Evolutionary conservation across 1,284 basidiomycete species (phyloP).

Genomic region (Quambalaria eucalypti): DNA sequence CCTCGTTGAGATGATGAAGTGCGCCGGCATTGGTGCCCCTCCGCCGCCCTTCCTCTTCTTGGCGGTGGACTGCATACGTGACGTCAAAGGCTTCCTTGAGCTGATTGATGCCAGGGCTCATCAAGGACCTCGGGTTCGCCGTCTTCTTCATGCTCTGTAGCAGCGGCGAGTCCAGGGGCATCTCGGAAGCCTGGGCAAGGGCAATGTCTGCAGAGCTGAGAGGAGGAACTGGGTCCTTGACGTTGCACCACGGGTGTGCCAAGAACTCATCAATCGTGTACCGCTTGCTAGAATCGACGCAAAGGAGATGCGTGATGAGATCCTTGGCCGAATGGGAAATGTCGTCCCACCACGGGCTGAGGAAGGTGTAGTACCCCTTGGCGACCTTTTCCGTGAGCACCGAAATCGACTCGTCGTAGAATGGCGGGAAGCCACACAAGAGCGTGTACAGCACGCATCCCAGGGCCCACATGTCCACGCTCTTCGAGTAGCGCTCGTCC

Average conservation of each 20-base stretch:
- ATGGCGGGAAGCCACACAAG: slow-evolving; percentile 94
- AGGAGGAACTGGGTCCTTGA: slow-evolving; percentile 37
- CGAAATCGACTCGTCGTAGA: slow-evolving; percentile 98
- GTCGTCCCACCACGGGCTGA: slow-evolving; percentile 99
- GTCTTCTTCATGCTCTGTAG: slow-evolving; percentile 63
- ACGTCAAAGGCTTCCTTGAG: slow-evolving; percentile 98
- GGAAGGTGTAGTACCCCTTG: slow-evolving; percentile 91
- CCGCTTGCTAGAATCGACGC: slow-evolving; percentile 86
- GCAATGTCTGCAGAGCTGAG: slow-evolving; percentile 41
- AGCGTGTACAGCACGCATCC: slow-evolving; percentile 97
- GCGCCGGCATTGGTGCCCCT: slow-evolving; percentile 53
- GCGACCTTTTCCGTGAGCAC: slow-evolving; percentile 98
- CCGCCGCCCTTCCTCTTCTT: slow-evolving; percentile 88
- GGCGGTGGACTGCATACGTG: slow-evolving; percentile 95
- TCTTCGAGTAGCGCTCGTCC: slow-evolving; percentile 95
- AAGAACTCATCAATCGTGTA: slow-evolving; percentile 98
- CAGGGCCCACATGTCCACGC: slow-evolving; percentile 99
- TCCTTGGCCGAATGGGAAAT: slow-evolving; percentile 86
- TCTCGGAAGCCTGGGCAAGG: slow-evolving; percentile 45
- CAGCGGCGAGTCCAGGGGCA: slow-evolving; percentile 81
- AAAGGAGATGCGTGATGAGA: slow-evolving; percentile 84
- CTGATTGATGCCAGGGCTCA: slow-evolving; percentile 70
- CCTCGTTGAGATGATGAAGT: slow-evolving; percentile 79
- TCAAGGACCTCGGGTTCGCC: slow-evolving; percentile 51
- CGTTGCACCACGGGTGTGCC: slow-evolving; percentile 86